Evolutionary conservation across 139 green algal genomes (phyloP).

Genomic region (Chlamydomonas incerta): DNA sequence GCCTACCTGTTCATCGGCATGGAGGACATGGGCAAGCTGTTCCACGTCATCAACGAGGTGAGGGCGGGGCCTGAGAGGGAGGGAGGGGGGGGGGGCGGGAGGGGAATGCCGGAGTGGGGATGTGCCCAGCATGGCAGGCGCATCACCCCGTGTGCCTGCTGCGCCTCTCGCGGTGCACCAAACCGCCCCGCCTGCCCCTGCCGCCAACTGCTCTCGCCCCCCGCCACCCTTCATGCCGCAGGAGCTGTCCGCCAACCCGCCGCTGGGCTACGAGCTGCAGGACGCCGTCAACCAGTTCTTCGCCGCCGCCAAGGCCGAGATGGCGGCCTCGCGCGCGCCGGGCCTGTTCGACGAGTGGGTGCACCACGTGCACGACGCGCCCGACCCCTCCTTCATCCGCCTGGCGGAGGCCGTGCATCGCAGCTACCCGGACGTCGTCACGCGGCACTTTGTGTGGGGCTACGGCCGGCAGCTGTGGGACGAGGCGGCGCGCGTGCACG

Average conservation of each 20-base stretch:
- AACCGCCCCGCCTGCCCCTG: too few relatives aligned
- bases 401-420: slow-evolving; percentile 64
- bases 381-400: slow-evolving; percentile 54
- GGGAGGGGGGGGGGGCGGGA: too few relatives aligned
- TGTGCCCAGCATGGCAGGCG: too few relatives aligned
- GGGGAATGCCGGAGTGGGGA: too few relatives aligned
- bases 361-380: slow-evolving; percentile 29
- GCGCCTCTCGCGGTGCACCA: too few relatives aligned
- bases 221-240: too few relatives aligned
- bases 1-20: slow-evolving; percentile 60
- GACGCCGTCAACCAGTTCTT: slow-evolving; percentile 67
- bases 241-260: slow-evolving; percentile 56
- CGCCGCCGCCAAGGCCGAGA: slow-evolving; percentile 56
- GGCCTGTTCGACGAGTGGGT: slow-evolving; percentile 65
- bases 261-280: slow-evolving; percentile 68
- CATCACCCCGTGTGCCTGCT: too few relatives aligned
- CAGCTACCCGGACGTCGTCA: slow-evolving; percentile 65
- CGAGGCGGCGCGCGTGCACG: slow-evolving; percentile 58
- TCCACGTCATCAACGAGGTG: slow-evolving; percentile 34
- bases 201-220: too few relatives aligned
- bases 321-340: slow-evolving; percentile 31
- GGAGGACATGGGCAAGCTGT: slow-evolving; percentile 40
- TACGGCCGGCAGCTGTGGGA: slow-evolving; percentile 83
- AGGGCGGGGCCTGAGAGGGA: too few relatives aligned
- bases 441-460: slow-evolving; percentile 77